Evolutionary conservation across 371 early-diverging fungal species (phyloP), one percentile per base, ranked within the genome.

Genomic region (Smittium culicis): DNA sequence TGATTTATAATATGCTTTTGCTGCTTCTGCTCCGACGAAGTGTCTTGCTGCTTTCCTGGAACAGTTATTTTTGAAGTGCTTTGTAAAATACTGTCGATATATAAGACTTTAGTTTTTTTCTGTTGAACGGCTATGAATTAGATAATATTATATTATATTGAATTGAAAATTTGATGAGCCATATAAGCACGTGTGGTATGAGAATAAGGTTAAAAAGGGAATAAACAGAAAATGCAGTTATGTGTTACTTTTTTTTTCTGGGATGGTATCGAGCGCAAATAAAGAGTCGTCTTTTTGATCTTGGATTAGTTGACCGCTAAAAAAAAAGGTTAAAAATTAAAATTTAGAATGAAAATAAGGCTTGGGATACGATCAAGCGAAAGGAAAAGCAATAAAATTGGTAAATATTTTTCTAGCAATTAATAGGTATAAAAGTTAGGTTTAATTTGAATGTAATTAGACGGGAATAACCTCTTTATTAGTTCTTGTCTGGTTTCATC

Each of bases 71-170:
- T 83, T 20, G 85, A 87, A 64, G 83, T 82, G 69, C 76, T 75
- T 34, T 80, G 78, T 56, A 94, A 79, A 71, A 94, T 89, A 70
- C 91, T 83, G 67, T 94, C 91, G 67, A 92, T 82, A 34, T 79
- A 77, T 30, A 92, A 86, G 32, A 80, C 79, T 64, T 78, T 82
- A 66, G 81, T 77, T 67, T 79, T 79, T 68, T 65, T 73, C 33
- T 71, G 73, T 56, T 72, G 74, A 57, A 69, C 56, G n/a, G n/a
- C n/a, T n/a, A n/a, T n/a, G n/a, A n/a, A n/a, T n/a, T n/a, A n/a
- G n/a, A n/a, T n/a, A n/a, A n/a, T n/a, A n/a, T n/a, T n/a, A n/a
- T n/a, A n/a, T n/a, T n/a, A n/a, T n/a, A n/a, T n/a, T n/a, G n/a
- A n/a, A n/a, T n/a, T n/a, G n/a, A n/a, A n/a, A n/a, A n/a, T n/a